Conservation (phyloP, 2,329 filamentous ascomycete species). For the Cytospora leucostoma region DNA sequence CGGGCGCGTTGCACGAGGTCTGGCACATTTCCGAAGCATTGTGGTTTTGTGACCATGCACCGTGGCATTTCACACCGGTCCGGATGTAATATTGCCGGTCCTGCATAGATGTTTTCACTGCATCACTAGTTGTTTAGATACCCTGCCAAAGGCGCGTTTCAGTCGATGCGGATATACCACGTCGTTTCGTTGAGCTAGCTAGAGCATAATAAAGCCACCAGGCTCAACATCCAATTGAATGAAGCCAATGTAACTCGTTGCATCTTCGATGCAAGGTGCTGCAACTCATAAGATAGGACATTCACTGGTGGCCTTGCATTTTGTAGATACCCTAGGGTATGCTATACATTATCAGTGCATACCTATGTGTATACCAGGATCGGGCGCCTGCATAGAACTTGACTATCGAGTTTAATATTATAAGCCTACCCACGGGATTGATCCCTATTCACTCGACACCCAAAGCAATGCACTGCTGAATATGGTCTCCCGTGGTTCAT, state of each 20-base stretch:
- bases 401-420: too few relatives aligned
- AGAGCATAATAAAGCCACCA: neutral
- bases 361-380: neutral
- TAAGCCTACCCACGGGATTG: too few relatives aligned
- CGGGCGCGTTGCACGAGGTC: neutral
- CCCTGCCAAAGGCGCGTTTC: neutral
- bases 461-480: too few relatives aligned
- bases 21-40: neutral
- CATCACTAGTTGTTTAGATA: neutral
- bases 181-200: neutral
- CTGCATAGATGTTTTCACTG: neutral
- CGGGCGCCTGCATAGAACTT: neutral
- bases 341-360: neutral
- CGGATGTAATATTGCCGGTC: neutral
- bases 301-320: neutral
- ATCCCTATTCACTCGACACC: too few relatives aligned
- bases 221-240: neutral
- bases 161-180: neutral
- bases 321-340: too few relatives aligned
- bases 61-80: too few relatives aligned
- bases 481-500: too few relatives aligned
- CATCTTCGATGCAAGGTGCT: neutral
- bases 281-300: neutral
- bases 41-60: neutral
- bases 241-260: neutral